Conservation (phyloP, 2,329 filamentous ascomycete species). For the Clonostachys sp. region DNA sequence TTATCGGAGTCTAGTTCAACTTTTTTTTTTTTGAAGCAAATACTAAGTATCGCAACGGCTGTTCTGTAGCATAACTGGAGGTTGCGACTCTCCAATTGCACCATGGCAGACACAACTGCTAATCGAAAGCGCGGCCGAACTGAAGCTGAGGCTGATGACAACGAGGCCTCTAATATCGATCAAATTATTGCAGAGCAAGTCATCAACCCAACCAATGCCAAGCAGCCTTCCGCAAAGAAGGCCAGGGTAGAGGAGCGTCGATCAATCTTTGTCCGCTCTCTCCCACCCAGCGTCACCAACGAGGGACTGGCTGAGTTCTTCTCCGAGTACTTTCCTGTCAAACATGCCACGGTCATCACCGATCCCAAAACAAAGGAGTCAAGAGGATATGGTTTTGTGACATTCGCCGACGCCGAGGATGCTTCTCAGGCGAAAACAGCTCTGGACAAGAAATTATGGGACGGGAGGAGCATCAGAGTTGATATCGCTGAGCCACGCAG, state of each 20-base stretch:
- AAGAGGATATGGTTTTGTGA: slow-evolving; percentile 94
- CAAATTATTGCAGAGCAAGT: slow-evolving; percentile 12
- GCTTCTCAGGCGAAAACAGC: slow-evolving; percentile 76
- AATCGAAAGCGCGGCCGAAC: slow-evolving; percentile 28
- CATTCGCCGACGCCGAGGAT: slow-evolving; percentile 91
- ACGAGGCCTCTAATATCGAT: slow-evolving; percentile 1
- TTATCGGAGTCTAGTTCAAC: slow-evolving; percentile 7
- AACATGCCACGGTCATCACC: slow-evolving; percentile 88
- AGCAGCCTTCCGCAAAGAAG: slow-evolving; percentile 41
- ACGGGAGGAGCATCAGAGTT: slow-evolving; percentile 77
- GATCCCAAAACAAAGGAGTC: slow-evolving; percentile 84
- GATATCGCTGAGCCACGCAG: slow-evolving; percentile 73
- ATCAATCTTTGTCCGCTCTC: slow-evolving; percentile 86
- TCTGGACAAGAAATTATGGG: slow-evolving; percentile 71
- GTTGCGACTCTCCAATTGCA: slow-evolving; percentile 14
- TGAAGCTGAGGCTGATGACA: slow-evolving; percentile 17
- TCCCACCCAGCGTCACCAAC: slow-evolving; percentile 73
- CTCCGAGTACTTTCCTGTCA: slow-evolving; percentile 89
- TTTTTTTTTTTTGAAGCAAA: slow-evolving; percentile 13
- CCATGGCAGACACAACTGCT: slow-evolving; percentile 20
- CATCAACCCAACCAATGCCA: slow-evolving; percentile 22
- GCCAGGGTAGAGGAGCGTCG: slow-evolving; percentile 55
- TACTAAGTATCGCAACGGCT: no score
- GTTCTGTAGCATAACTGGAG: no score
- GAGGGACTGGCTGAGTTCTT: slow-evolving; percentile 85